These are phyloP conservation scores for Fusarium sp. DNA, from an alignment of 2,329 filamentous ascomycete species.

Conservation along the genomic window DNA sequence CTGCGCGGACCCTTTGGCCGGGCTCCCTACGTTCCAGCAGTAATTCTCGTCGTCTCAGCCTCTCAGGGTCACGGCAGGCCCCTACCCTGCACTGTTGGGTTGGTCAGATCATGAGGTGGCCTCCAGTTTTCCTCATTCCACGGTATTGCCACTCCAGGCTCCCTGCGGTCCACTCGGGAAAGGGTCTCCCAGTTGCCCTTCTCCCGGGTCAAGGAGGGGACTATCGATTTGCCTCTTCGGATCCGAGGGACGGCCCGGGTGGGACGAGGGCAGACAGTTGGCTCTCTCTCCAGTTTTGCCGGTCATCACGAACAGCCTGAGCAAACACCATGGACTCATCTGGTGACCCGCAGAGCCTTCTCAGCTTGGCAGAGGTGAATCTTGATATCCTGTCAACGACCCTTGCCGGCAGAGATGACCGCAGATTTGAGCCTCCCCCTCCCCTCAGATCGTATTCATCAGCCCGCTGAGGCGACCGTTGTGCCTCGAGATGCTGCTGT, in stretches of 20 bases:
- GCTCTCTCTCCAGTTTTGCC: not conserved
- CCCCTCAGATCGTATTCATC: not conserved
- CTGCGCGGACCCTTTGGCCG: slow-evolving; percentile 22
- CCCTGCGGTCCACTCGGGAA: slow-evolving; percentile 7
- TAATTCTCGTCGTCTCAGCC: slow-evolving; percentile 14
- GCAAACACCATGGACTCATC: not conserved
- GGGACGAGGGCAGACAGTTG: slow-evolving; percentile 25
- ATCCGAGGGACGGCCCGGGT: slow-evolving; percentile 34
- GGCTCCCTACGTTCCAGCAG: slow-evolving; percentile 9
- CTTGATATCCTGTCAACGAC: not conserved
- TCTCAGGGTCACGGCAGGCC: slow-evolving; percentile 8
- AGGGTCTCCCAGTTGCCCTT: not conserved
- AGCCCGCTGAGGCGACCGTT: slow-evolving; percentile 15
- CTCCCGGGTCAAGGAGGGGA: not conserved
- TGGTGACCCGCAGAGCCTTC: not conserved
- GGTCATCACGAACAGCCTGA: not conserved
- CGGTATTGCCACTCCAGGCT: slow-evolving; percentile 15
- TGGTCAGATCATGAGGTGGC: slow-evolving; percentile 26
- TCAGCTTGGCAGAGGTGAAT: not conserved
- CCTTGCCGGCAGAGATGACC: slow-evolving; percentile 4
- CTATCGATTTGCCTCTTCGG: slow-evolving; percentile 17
- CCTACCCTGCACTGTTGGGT: not conserved
- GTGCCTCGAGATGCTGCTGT: slow-evolving; percentile 18
- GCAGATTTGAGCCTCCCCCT: slow-evolving; percentile 15
- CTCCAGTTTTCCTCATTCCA: slow-evolving; percentile 11